phyloP scores from a whole-genome alignment of 2,329 filamentous ascomycete genomes.

The Xylariaceae sp. region DNA sequence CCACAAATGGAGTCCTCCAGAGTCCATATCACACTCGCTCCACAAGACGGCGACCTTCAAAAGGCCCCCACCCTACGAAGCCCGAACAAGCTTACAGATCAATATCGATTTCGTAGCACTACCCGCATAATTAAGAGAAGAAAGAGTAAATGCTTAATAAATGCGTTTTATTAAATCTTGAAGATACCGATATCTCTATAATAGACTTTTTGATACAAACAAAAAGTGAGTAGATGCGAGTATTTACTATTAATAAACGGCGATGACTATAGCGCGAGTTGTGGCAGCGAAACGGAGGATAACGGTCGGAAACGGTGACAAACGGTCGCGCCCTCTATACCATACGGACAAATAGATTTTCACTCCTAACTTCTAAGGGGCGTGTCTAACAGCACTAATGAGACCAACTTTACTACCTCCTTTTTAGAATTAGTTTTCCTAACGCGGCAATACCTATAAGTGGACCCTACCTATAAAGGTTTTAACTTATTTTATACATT shows the following conservation, averaged over 20 bases:
- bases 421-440: too few species aligned
- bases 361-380: too few species aligned
- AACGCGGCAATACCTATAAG: too few species aligned
- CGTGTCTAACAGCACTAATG: too few species aligned
- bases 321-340: too few species aligned
- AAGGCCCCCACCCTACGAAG: background rate
- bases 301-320: background rate
- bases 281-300: background rate
- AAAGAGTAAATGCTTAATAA: background rate
- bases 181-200: conserved; percentile 4
- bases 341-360: too few species aligned
- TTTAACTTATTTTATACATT: too few species aligned
- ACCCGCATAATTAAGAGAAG: background rate
- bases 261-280: background rate
- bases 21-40: background rate
- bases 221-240: background rate
- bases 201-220: background rate
- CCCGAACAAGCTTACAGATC: background rate
- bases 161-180: background rate
- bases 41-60: background rate
- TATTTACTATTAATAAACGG: background rate
- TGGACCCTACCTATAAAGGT: too few species aligned
- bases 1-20: background rate
- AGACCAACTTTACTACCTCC: too few species aligned
- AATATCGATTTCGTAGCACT: background rate